phyloP scores from a whole-genome alignment of 352 stramenopile genomes.

The Pythium graminicola region DNA sequence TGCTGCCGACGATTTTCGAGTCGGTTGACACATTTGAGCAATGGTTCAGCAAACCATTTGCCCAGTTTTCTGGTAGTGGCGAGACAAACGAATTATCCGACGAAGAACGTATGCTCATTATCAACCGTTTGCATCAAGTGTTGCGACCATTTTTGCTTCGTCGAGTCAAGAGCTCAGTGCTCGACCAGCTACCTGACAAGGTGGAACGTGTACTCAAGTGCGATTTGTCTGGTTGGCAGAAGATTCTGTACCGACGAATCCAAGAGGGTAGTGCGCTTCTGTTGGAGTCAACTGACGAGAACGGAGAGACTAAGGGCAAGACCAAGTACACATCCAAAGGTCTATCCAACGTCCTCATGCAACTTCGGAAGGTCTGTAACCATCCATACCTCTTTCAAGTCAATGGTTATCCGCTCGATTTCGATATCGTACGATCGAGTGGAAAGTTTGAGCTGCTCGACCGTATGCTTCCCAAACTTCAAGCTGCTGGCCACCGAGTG shows the following conservation, averaged over 20 bases:
- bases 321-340: slow-evolving; percentile 98
- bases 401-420: slow-evolving; percentile 95
- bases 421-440: slow-evolving; percentile 98
- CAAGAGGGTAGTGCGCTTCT: slow-evolving; percentile 93
- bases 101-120: slow-evolving; percentile 92
- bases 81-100: slow-evolving; percentile 85
- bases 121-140: slow-evolving; percentile 97
- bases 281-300: too few species aligned
- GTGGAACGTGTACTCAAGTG: slow-evolving; percentile 98
- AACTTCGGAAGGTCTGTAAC: slow-evolving; percentile 98
- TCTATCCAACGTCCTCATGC: slow-evolving; percentile 98
- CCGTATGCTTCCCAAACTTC: slow-evolving; percentile 85
- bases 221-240: slow-evolving; percentile 97
- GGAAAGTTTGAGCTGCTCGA: slow-evolving; percentile 98
- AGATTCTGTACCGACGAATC: slow-evolving; percentile 98
- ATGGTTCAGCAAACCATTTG: slow-evolving; percentile 96
- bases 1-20: slow-evolving; percentile 92
- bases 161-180: slow-evolving; percentile 97
- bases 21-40: slow-evolving; percentile 98
- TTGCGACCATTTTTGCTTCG: slow-evolving; percentile 97
- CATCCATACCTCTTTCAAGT: slow-evolving; percentile 99
- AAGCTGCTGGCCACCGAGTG: slow-evolving; percentile 86
- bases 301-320: too few species aligned
- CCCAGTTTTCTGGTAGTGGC: slow-evolving; percentile 66
- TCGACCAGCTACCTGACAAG: slow-evolving; percentile 96